Base-by-base conservation (phyloP, 2,329 filamentous ascomycete genomes). In the Chrysoporthe austroafricana region DNA sequence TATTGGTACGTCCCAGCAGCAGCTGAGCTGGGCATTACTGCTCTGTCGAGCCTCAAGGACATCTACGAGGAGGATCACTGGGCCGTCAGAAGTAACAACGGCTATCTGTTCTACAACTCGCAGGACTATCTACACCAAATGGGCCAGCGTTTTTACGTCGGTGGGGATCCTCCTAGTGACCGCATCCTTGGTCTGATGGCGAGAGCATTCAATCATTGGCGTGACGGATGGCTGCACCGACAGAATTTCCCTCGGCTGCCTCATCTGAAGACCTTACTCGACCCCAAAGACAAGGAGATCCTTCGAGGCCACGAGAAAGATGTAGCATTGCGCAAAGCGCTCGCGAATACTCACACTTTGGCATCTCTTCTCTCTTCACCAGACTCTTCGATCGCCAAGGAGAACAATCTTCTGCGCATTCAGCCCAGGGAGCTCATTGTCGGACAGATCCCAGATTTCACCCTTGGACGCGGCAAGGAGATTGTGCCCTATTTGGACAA, bases 1-100 rank as follows among this genome's bases (percentile, higher is more conserved):
- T 66, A 66, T 32, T 66, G 64, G 64, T 66, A 66, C 42, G 64
- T 66, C 14, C 64, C 64, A 6, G 26, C 64, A 32, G 64, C 64
- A 36, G 34, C 58, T 9, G 64, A 66, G 44, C 59, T 66, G 34
- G 64, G 60, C 1, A 32, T 66, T 26, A 11, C 64, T 9, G 26
- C 43, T 11, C 16, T 66, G 11, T 26, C 46, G 5, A 60, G 64
- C 1, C 16, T 32, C 2, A 32, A 54, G 5, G 64, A 63, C 39
- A 46, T 66, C 18, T 32, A 63, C 48, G 64, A 63, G 11, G 64
- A 66, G 21, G 58, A 59, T 16, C 64, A 63, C 21, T 66, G 64
- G 64, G 9, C 44, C 4, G 59, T 63, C 34, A 32, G 44, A 2
- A 66, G 52, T 32, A 7, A 46, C 26, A 66, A 66, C n/a, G 44